Evolutionary conservation across 2,329 filamentous ascomycete species (phyloP).

Genomic region (Aspergillus melleus): DNA sequence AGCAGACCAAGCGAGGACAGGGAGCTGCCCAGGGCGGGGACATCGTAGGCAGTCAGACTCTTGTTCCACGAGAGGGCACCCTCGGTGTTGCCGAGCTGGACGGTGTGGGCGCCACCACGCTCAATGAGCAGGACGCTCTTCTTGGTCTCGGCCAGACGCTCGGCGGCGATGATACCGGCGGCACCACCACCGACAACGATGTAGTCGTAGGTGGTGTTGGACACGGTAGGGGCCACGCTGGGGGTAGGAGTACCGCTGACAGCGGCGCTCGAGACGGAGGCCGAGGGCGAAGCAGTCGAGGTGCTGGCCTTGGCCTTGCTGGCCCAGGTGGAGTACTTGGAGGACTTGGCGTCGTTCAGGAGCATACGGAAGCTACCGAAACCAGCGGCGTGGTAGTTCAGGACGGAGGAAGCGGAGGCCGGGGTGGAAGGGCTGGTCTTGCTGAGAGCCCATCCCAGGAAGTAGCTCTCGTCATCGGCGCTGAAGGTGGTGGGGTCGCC

Average conservation of each 20-base stretch:
- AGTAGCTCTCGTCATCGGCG: conserved; percentile 11
- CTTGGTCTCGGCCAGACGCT: conserved; percentile 18
- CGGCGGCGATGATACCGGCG: conserved; percentile 21
- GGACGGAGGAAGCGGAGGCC: conserved; percentile 9
- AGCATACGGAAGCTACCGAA: conserved; percentile 18
- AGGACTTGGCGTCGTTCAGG: conserved; percentile 14
- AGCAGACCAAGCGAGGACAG: conserved; percentile 13
- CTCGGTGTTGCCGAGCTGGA: conserved; percentile 13
- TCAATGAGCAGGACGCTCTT: conserved; percentile 23
- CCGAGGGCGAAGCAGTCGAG: conserved; percentile 6
- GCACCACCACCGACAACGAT: conserved; percentile 24
- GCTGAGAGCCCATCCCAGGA: conserved; percentile 19
- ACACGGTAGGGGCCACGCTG: conserved; percentile 12
- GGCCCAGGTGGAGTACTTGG: conserved; percentile 20
- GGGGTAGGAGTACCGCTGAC: conserved; percentile 10
- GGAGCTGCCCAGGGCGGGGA: conserved; percentile 18
- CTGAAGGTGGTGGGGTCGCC: conserved; percentile 17
- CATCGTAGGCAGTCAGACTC: conserved; percentile 16
- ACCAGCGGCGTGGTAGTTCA: conserved; percentile 18
- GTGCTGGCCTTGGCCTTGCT: conserved; percentile 12
- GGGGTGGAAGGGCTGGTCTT: conserved; percentile 17
- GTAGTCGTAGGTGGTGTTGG: conserved; percentile 22
- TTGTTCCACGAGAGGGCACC: conserved; percentile 21
- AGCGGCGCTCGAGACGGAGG: conserved; percentile 2
- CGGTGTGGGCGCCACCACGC: conserved; percentile 16